A percentile compares a stretch with the other conserved stretches of the same genome.
These are phyloP conservation scores for Hylodesmum podocarpum DNA, from an alignment of 306 rosid genomes.

Conservation along the genomic window DNA sequence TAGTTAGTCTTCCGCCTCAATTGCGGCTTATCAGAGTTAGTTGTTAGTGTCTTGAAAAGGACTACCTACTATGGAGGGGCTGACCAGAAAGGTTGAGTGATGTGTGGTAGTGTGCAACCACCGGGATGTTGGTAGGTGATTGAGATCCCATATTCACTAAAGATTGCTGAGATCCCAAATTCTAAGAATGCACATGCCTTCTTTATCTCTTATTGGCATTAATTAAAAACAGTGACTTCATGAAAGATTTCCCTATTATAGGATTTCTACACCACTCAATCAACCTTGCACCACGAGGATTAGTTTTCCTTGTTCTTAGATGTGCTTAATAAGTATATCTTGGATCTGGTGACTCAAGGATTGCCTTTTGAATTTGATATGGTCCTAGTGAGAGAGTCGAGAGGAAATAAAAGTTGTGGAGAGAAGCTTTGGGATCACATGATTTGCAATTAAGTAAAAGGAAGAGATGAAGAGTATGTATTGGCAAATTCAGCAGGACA, in stretches of 20 bases:
- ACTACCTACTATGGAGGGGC: too few species aligned
- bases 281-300: neutral
- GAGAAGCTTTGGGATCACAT: neutral
- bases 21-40: too few species aligned
- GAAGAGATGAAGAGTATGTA: neutral
- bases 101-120: too few species aligned
- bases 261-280: neutral
- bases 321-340: neutral
- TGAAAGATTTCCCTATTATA: neutral
- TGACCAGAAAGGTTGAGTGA: too few species aligned
- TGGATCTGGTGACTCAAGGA: neutral
- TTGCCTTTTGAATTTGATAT: neutral
- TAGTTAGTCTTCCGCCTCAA: too few species aligned
- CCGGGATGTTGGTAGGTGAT: too few species aligned
- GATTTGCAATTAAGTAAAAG: neutral
- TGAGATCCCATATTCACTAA: too few species aligned
- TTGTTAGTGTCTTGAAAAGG: too few species aligned
- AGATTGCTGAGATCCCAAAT: too few species aligned
- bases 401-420: neutral
- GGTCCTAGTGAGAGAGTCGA: slow-evolving; percentile 1
- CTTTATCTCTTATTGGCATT: neutral
- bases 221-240: neutral
- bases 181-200: neutral
- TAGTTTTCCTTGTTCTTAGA: neutral
- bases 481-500: neutral